These are phyloP conservation scores for Thalassiosira oceanica DNA, from an alignment of 352 stramenopile genomes.

Conservation along the genomic window DNA sequence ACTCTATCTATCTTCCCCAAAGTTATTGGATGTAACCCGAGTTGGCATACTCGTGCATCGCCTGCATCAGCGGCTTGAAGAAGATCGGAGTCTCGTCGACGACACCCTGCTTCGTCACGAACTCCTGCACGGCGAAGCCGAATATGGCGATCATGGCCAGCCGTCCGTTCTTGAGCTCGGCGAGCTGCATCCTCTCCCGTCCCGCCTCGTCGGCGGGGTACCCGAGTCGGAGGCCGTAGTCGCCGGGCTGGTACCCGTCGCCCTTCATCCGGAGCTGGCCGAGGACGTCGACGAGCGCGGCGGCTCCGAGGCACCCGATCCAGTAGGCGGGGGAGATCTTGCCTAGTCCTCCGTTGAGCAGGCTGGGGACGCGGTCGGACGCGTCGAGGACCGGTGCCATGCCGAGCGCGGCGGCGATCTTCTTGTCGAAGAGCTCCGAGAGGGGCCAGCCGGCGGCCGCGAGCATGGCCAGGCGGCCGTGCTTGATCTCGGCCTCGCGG, in stretches of 20 bases:
- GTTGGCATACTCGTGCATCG: constrained; percentile 59
- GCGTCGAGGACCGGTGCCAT: constrained; percentile 53
- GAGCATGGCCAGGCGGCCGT: constrained; percentile 82
- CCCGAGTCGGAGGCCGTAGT: constrained; percentile 75
- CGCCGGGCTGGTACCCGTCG: constrained; percentile 62
- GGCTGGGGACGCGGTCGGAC: constrained; percentile 70
- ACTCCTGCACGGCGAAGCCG: constrained; percentile 78
- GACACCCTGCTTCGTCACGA: constrained; percentile 67
- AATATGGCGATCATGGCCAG: constrained; percentile 83
- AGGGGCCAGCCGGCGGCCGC: constrained; percentile 77
- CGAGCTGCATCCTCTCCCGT: constrained; percentile 65
- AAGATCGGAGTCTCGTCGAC: constrained; percentile 81
- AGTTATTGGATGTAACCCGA: constrained; percentile 69
- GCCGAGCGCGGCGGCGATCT: constrained; percentile 57
- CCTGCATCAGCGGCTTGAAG: constrained; percentile 74
- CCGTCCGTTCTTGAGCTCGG: constrained; percentile 82
- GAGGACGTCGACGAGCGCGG: constrained; percentile 70
- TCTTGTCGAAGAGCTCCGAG: constrained; percentile 73
- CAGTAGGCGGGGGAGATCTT: constrained; percentile 78
- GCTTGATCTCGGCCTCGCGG: constrained; percentile 82
- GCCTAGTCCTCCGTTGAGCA: constrained; percentile 80
- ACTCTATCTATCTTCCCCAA: no score
- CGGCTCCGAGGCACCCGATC: constrained; percentile 53
- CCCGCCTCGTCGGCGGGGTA: constrained; percentile 62
- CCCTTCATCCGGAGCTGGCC: constrained; percentile 49